A percentile compares a stretch with the other conserved stretches of the same genome.
These are phyloP conservation scores for Zancudomyces culisetae DNA, from an alignment of 371 early-diverging fungal species.

Conservation along the genomic window DNA sequence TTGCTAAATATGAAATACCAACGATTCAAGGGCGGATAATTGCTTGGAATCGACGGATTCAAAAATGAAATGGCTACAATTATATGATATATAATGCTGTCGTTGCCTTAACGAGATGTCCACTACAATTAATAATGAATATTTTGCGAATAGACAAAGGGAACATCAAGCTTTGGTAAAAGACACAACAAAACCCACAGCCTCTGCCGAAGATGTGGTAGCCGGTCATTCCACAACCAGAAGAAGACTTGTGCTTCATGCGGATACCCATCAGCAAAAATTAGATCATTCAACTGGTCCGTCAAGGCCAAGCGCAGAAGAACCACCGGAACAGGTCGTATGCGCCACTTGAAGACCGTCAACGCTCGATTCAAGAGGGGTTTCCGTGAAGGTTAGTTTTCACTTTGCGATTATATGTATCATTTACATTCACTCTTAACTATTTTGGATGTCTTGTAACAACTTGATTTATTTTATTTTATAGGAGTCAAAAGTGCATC, in stretches of 20 bases:
- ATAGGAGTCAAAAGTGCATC: neutral
- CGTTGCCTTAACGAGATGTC: no score
- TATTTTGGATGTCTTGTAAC: no score
- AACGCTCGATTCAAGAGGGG: slow-evolving; percentile 92
- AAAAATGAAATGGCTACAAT: no score
- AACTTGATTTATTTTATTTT: neutral
- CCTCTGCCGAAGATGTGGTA: slow-evolving; percentile 96
- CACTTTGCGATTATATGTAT: neutral
- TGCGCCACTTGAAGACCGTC: slow-evolving; percentile 87
- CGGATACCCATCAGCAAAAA: slow-evolving; percentile 97
- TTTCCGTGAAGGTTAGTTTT: slow-evolving; percentile 62
- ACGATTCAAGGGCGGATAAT: no score
- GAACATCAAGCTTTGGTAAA: slow-evolving; percentile 99
- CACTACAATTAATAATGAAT: no score
- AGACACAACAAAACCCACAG: slow-evolving; percentile 98
- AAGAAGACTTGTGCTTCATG: slow-evolving; percentile 98
- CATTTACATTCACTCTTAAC: no score
- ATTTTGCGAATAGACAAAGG: no score
- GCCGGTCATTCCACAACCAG: slow-evolving; percentile 97
- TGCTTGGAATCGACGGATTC: no score
- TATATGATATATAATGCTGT: no score
- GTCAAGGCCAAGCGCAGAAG: slow-evolving; percentile 94
- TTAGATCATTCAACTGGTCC: slow-evolving; percentile 87
- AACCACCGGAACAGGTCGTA: slow-evolving; percentile 98
- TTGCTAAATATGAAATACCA: no score